Percentiles rank a stretch among this genome's conserved stretches.
Conservation (phyloP, 208 protist species). For the Acanthamoeba royreba region DNA sequence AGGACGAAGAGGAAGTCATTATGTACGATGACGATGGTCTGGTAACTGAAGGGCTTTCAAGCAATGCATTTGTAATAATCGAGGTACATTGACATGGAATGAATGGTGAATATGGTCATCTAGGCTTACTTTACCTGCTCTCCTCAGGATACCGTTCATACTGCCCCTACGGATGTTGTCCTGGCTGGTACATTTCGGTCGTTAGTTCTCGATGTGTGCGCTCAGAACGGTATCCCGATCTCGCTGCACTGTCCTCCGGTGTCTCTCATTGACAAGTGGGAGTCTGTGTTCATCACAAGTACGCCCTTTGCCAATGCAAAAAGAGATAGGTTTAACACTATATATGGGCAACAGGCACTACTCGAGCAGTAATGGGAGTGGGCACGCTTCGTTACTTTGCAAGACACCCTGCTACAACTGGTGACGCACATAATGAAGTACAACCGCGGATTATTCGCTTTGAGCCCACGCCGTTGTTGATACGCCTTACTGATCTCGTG, state of each 20-base stretch:
- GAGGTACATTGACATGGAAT: too few species aligned
- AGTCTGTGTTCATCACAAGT: constrained; percentile 18
- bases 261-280: not conserved
- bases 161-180: not conserved
- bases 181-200: not conserved
- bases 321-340: too few species aligned
- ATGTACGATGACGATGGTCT: not conserved
- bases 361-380: not conserved
- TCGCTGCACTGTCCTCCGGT: not conserved
- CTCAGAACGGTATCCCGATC: not conserved
- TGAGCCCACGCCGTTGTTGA: not conserved
- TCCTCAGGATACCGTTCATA: not conserved
- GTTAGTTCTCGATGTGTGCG: not conserved
- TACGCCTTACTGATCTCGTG: not conserved
- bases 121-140: not conserved
- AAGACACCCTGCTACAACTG: too few species aligned
- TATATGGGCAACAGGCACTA: not conserved
- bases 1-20: constrained; percentile 18
- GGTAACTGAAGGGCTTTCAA: constrained; percentile 4
- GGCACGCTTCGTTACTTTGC: not conserved
- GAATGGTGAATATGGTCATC: too few species aligned
- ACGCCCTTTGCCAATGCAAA: not conserved
- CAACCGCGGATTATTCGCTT: not conserved
- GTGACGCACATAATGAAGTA: not conserved
- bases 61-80: not conserved